phyloP scores from a whole-genome alignment of 495 filamentous ascomycete species.

The Daldinia grandis region DNA sequence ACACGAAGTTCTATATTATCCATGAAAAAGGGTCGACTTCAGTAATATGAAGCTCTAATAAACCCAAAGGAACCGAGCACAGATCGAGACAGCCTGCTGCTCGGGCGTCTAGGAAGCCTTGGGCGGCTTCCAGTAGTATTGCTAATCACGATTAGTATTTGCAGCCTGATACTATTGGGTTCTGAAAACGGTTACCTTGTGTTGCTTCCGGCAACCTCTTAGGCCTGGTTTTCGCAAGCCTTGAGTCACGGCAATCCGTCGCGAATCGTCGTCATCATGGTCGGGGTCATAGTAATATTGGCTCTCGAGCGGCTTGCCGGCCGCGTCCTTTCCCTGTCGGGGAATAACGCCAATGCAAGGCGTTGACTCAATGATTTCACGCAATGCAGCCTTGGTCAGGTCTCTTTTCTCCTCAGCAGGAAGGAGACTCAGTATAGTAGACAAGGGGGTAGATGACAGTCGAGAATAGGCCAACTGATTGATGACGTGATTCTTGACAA shows the following conservation, averaged over 20 bases:
- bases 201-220: constrained; percentile 87
- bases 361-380: constrained; percentile 72
- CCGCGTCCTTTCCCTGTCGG: constrained; percentile 94
- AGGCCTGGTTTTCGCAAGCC: constrained; percentile 87
- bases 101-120: constrained; percentile 54
- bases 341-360: constrained; percentile 85
- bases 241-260: constrained; percentile 83
- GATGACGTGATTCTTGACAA: constrained; percentile 78
- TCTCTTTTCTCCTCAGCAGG: constrained; percentile 70
- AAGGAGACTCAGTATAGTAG: constrained; percentile 84
- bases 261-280: constrained; percentile 78
- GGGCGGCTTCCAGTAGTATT: constrained; percentile 94
- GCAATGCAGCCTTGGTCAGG: constrained; percentile 68
- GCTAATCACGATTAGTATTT: constrained; percentile 58
- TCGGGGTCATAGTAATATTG: constrained; percentile 99
- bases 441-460: constrained; percentile 89
- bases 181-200: constrained; percentile 74
- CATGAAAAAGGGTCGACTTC: not conserved
- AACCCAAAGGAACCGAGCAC: not conserved
- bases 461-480: constrained; percentile 98
- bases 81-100: constrained; percentile 15
- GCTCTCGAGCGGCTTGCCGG: constrained; percentile 90
- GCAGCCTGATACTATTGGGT: constrained; percentile 1
- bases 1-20: constrained; percentile 9
- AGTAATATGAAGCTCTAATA: not conserved